Evolutionary conservation across 306 rosid genomes (phyloP).

Genomic region (Prunus davidiana): DNA sequence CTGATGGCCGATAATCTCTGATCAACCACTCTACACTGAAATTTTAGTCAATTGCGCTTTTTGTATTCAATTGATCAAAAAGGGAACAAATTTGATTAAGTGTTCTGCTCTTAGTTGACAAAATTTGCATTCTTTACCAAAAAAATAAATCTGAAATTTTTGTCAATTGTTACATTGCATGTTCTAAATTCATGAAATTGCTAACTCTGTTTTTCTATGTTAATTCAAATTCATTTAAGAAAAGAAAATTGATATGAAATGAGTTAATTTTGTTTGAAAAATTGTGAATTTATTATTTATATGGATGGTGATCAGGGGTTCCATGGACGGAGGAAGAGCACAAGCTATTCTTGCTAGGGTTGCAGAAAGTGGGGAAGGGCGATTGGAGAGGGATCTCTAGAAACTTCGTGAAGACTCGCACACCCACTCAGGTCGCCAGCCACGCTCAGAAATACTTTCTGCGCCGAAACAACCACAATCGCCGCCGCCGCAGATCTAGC

Average conservation of each 20-base stretch:
- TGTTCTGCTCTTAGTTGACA: not conserved
- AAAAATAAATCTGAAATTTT: not conserved
- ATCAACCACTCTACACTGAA: not conserved
- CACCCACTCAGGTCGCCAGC: conserved; percentile 98
- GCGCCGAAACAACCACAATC: conserved; percentile 83
- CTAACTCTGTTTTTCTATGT: not conserved
- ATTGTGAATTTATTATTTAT: not conserved
- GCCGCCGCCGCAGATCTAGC: conserved; percentile 99
- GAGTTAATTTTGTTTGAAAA: not conserved
- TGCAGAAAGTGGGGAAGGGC: conserved; percentile 95
- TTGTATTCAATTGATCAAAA: not conserved
- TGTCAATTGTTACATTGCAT: not conserved
- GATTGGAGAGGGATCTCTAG: conserved; percentile 99
- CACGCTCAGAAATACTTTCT: conserved; percentile 98
- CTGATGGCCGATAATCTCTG: not conserved
- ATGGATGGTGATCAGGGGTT: conserved; percentile 60
- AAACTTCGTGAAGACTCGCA: conserved; percentile 94
- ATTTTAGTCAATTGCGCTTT: not conserved
- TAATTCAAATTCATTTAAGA: not conserved
- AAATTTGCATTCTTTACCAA: not conserved
- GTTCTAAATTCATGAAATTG: not conserved
- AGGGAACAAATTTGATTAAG: not conserved
- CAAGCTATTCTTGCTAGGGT: conserved; percentile 84
- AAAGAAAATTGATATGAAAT: not conserved
- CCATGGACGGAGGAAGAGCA: conserved; percentile 99